phyloP scores from a whole-genome alignment of 805 yeast species.

The Monosporozyma siamensis region DNA sequence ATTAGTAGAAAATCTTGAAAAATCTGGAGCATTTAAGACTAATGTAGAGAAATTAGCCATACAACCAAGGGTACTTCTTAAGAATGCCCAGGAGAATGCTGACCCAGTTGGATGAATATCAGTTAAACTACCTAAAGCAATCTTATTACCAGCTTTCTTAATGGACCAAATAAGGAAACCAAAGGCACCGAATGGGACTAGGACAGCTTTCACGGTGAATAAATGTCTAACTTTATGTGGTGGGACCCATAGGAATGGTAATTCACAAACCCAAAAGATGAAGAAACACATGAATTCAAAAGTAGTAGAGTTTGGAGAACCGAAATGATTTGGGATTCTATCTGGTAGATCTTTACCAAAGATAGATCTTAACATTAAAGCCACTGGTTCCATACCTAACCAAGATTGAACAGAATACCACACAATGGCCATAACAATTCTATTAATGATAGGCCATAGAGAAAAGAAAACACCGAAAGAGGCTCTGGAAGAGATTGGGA shows the following conservation, averaged over 20 bases:
- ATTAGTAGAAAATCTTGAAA: conserved; percentile 63
- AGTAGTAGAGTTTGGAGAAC: conserved; percentile 52
- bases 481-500: conserved; percentile 79
- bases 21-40: conserved; percentile 77
- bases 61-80: conserved; percentile 62
- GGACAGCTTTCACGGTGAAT: conserved; percentile 70
- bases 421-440: conserved; percentile 81
- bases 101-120: conserved; percentile 34
- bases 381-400: conserved; percentile 80
- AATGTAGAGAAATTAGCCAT: conserved; percentile 74
- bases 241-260: conserved; percentile 75
- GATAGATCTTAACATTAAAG: conserved; percentile 66
- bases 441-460: conserved; percentile 78
- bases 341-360: conserved; percentile 59
- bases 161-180: conserved; percentile 80
- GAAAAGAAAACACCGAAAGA: conserved; percentile 86
- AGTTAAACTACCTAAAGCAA: conserved; percentile 24
- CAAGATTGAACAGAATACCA: conserved; percentile 88
- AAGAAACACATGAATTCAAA: conserved; percentile 69
- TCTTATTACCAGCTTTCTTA: conserved; percentile 61
- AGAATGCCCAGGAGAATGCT: conserved; percentile 55
- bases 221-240: conserved; percentile 79
- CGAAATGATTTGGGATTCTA: conserved; percentile 55
- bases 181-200: conserved; percentile 78
- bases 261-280: conserved; percentile 67